Base-by-base conservation (phyloP, 1,284 basidiomycete genomes). In the Rhodotorula sp. region DNA sequence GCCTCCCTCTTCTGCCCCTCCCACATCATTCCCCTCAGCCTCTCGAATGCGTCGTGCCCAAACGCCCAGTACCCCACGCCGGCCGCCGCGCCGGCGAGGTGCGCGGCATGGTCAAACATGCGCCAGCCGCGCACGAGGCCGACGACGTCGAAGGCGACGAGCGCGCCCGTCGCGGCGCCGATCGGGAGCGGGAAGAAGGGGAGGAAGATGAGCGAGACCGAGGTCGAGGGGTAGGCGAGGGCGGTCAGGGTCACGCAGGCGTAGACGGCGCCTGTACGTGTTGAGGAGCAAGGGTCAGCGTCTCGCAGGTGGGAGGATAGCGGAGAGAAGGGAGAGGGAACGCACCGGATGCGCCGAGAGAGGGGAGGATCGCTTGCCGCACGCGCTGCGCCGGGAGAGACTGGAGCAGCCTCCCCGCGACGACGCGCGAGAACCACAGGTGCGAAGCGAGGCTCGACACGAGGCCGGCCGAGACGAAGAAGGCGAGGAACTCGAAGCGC, bases 161-260 rank as follows among this genome's bases (percentile, higher is more conserved):
- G 56, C 9, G 50, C 34, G 8, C 46, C 34, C 3, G 62, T 64
- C 16, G 65, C 74, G 52, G 61, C 55, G 7, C 70, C 75, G 48
- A 77, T 79, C 1, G 77, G 76, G 48, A 79, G 59, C 3, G 76
- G 76, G 44, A 79, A 52, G 66, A 72, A 78, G n/a, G 78, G 78
- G 7, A 79, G 54, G 64, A 79, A 77, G 44, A 79, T 79, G 49
- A 79, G 67, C 2, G 72, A 70, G 54, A 79, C 73, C 21, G 67
- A 71, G 23, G 77, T 75, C 14, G 72, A 66, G 9, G 76, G 77
- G 66, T 72, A 77, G 21, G 74, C 72, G 13, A 79, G 68, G 21
- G 76, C 77, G 25, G 75, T 77, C 49, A 79, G 59, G 41, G 68
- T 63, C n/a, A 79, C 64, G 59, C 70, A 71, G 50, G 69, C 68